These are phyloP conservation scores for Paraconiothyrium sp. DNA, from an alignment of 2,329 filamentous ascomycete genomes.

Conservation along the genomic window DNA sequence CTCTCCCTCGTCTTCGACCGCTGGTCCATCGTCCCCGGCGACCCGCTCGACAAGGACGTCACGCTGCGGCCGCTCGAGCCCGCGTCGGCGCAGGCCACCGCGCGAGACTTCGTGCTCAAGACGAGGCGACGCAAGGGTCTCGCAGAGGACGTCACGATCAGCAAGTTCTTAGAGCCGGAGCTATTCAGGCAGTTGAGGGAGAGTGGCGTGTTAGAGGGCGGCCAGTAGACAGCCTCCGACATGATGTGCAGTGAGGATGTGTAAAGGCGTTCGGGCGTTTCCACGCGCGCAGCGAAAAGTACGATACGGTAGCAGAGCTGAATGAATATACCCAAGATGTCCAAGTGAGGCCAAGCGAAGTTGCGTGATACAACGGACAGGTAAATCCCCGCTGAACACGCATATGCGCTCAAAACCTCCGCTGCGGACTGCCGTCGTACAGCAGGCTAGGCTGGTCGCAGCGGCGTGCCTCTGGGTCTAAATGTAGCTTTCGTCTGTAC, in stretches of 20 bases:
- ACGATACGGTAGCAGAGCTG: not conserved
- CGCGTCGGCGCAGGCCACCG: conserved; percentile 86
- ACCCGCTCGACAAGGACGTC: conserved; percentile 89
- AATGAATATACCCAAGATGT: conserved; percentile 1
- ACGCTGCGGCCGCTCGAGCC: conserved; percentile 86
- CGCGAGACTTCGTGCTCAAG: conserved; percentile 96
- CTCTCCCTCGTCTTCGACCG: conserved; percentile 93
- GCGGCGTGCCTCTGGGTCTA: no score
- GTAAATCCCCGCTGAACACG: no score
- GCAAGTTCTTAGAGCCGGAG: conserved; percentile 95
- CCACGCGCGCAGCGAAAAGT: not conserved
- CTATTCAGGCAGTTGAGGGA: conserved; percentile 89
- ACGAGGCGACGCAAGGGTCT: conserved; percentile 92
- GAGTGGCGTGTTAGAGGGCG: conserved; percentile 81
- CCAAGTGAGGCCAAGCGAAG: no score
- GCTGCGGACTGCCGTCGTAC: no score
- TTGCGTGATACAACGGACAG: no score
- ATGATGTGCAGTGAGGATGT: not conserved
- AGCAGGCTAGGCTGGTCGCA: no score
- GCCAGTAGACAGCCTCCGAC: not conserved
- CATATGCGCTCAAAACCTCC: no score
- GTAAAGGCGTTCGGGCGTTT: no score
- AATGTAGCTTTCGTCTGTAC: no score
- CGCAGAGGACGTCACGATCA: conserved; percentile 93
- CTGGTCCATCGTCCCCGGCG: conserved; percentile 95